Percentiles rank a stretch among this genome's conserved stretches.
Conservation (phyloP, 805 yeast species). For the Gaillardinia entomophila region DNA sequence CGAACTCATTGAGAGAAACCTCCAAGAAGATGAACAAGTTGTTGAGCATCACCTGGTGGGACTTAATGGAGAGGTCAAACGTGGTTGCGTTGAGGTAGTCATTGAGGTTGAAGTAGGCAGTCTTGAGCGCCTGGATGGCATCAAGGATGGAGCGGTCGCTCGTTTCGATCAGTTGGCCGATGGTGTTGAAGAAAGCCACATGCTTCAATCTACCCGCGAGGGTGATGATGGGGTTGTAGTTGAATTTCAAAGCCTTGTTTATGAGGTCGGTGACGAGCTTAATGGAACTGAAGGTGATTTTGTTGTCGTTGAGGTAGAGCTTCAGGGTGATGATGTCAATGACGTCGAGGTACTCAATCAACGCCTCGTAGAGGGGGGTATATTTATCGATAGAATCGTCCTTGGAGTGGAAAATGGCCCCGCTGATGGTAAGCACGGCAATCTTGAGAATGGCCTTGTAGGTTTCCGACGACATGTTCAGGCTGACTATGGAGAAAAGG, state of each 20-base stretch:
- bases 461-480: constrained; percentile 39
- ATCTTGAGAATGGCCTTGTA: constrained; percentile 42
- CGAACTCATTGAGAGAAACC: constrained; percentile 36
- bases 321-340: constrained; percentile 38
- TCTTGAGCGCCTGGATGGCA: constrained; percentile 24
- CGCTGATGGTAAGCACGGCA: constrained; percentile 36
- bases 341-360: constrained; percentile 34
- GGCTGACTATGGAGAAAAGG: constrained; percentile 35
- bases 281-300: constrained; percentile 38
- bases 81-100: constrained; percentile 26
- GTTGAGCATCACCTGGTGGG: constrained; percentile 36
- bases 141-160: constrained; percentile 26
- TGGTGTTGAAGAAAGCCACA: constrained; percentile 39
- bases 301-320: constrained; percentile 38
- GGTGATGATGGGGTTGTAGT: constrained; percentile 38
- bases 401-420: constrained; percentile 34
- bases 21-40: constrained; percentile 35
- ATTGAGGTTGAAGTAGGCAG: constrained; percentile 29
- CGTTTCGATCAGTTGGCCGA: constrained; percentile 36
- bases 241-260: constrained; percentile 34
- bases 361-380: constrained; percentile 29
- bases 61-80: constrained; percentile 32
- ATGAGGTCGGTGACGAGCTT: constrained; percentile 42
- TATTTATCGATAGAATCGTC: constrained; percentile 30
- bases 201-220: constrained; percentile 43